These are phyloP conservation scores for Chlorella sp. DNA, from an alignment of 139 green algal genomes.

Conservation along the genomic window DNA sequence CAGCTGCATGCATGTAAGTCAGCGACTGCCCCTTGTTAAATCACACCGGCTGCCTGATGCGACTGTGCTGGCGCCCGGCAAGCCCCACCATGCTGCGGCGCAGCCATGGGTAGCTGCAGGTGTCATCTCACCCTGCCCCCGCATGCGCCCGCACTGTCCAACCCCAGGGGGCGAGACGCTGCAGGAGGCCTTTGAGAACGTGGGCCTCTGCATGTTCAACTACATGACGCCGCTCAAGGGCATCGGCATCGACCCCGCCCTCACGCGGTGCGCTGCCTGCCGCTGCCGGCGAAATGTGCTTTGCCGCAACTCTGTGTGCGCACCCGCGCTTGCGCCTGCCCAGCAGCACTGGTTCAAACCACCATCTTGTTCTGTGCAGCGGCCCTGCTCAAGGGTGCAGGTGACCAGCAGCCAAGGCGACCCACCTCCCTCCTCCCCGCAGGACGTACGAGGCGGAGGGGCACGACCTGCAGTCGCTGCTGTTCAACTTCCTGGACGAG, in stretches of 20 bases:
- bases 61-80: no score
- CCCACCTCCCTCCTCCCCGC: conserved; percentile 14
- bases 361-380: no score
- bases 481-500: conserved; percentile 90
- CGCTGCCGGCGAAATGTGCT: no score
- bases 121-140: not conserved
- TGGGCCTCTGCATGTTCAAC: conserved; percentile 87
- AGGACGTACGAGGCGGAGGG: conserved; percentile 61
- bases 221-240: conserved; percentile 84
- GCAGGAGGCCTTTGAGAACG: conserved; percentile 68
- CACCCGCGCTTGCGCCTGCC: no score
- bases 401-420: no score
- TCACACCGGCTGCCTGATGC: no score
- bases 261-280: not conserved
- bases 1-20: conserved; percentile 84
- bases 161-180: conserved; percentile 66
- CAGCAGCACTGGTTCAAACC: no score
- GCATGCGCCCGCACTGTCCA: not conserved
- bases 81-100: no score
- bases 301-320: no score
- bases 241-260: conserved; percentile 36
- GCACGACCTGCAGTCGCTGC: conserved; percentile 84
- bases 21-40: no score
- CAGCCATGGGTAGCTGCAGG: not conserved
- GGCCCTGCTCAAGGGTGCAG: no score